phyloP scores from a whole-genome alignment of 1,284 basidiomycete species.

The Sporisorium exsertum region DNA sequence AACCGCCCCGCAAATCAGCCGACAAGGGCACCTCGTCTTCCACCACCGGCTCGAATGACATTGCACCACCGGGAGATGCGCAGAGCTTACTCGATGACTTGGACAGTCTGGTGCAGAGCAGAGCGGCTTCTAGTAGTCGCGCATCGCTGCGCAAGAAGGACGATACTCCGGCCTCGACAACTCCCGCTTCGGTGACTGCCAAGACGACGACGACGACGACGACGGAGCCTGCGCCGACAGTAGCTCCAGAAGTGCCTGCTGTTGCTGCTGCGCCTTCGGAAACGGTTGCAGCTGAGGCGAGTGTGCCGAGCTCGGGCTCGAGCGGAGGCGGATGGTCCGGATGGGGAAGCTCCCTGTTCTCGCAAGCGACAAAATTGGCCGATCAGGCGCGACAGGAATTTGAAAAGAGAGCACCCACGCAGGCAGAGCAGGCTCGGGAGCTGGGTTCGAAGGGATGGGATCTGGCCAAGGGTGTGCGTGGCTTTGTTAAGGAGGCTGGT shows the following conservation, averaged over 20 bases:
- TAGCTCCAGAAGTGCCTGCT: slow-evolving; percentile 1
- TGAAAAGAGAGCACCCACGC: slow-evolving; percentile 58
- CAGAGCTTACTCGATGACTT: slow-evolving; percentile 68
- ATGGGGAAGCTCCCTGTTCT: slow-evolving; percentile 74
- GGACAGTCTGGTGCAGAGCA: slow-evolving; percentile 65
- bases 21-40: slow-evolving; percentile 22
- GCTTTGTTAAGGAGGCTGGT: slow-evolving; percentile 58
- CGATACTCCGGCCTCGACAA: neutral
- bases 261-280: slow-evolving; percentile 1
- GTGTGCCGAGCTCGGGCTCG: slow-evolving; percentile 74
- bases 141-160: slow-evolving; percentile 42
- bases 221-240: neutral
- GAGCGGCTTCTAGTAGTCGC: slow-evolving; percentile 41
- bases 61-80: slow-evolving; percentile 51
- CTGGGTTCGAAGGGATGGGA: slow-evolving; percentile 52
- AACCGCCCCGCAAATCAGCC: slow-evolving; percentile 31
- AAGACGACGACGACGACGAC: slow-evolving; percentile 7
- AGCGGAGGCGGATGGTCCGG: slow-evolving; percentile 80
- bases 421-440: slow-evolving; percentile 44
- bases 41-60: slow-evolving; percentile 7
- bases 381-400: slow-evolving; percentile 67
- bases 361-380: slow-evolving; percentile 61
- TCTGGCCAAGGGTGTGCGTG: slow-evolving; percentile 59
- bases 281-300: slow-evolving; percentile 66
- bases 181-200: slow-evolving; percentile 1